Base-by-base conservation (phyloP, 768 basidiomycete genomes). In the Chalciporus pseudorubinellus region DNA sequence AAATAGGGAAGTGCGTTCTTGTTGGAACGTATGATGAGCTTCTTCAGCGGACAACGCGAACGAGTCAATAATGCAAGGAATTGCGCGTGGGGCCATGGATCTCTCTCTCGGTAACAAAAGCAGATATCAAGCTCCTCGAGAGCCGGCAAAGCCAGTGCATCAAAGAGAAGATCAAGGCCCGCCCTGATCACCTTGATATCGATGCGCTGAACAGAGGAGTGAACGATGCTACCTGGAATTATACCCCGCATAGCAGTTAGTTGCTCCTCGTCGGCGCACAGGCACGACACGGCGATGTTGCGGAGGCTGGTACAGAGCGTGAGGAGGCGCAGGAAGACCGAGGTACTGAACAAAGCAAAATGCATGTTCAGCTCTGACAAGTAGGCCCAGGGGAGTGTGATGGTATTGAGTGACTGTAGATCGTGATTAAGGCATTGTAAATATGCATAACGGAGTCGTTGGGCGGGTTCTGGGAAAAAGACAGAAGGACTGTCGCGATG, bases 41-140 rank as follows among this genome's bases (percentile, higher is more conserved):
- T 55, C 57, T 53, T 58, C 44, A 69, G 39, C 39, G 56, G 1
- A 40, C 65, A 67, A 5, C 53, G 55, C 13, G 67, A 69, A 4
- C 67, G 62, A 6, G 14, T 14, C 4, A 69, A 8, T 49, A 69
- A 59, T 18, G 51, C 56, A 44, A 59, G 29, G 22, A 69, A 69
- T 21, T 61, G 29, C 0, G 43, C 31, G 8, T 69, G 67, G 1
- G 67, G 67, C 67, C 67, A 69, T 3, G 39, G 22, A 18, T 69
- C 58, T 26, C 59, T 59, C 29, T 66, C 68, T 10, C 62, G 62
- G 36, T 57, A 64, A 20, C 64, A 68, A 39, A 70, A 69, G 21
- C 62, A 66, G 6, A 69, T 41, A 19, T 70, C 67, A 22, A 69
- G 55, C 22, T 70, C 69, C 18, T 69, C 64, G 21, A 69, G 59